phyloP scores from a whole-genome alignment of 2,329 filamentous ascomycete genomes.

The Simplicillium sp. region DNA sequence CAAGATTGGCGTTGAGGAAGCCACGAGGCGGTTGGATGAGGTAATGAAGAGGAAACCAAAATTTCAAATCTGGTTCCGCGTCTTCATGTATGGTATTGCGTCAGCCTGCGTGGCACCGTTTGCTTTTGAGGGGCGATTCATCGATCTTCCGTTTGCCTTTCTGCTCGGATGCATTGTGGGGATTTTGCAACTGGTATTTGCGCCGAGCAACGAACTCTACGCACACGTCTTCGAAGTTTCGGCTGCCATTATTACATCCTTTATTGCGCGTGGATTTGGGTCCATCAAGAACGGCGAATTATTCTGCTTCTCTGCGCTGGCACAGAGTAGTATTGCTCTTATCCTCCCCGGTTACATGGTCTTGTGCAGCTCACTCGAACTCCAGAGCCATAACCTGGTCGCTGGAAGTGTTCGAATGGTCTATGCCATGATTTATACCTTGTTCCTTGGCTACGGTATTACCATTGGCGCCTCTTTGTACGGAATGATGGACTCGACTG shows the following conservation, averaged over 20 bases:
- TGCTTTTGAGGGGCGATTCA: slow-evolving; percentile 65
- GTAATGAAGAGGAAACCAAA: slow-evolving; percentile 36
- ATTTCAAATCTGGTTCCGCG: slow-evolving; percentile 41
- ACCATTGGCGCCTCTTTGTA: slow-evolving; percentile 60
- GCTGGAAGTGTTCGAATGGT: slow-evolving; percentile 68
- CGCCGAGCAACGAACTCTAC: slow-evolving; percentile 65
- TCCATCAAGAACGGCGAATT: slow-evolving; percentile 49
- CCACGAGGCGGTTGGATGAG: slow-evolving; percentile 50
- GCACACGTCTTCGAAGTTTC: slow-evolving; percentile 41
- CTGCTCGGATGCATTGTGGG: slow-evolving; percentile 67
- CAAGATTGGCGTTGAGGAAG: slow-evolving; percentile 62
- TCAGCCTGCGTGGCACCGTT: slow-evolving; percentile 71
- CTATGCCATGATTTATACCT: slow-evolving; percentile 65
- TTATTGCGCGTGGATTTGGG: slow-evolving; percentile 58
- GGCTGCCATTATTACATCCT: slow-evolving; percentile 56
- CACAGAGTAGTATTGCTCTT: slow-evolving; percentile 66
- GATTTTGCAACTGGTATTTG: slow-evolving; percentile 62
- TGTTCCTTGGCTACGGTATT: slow-evolving; percentile 66
- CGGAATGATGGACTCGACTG: slow-evolving; percentile 49
- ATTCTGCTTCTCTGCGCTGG: slow-evolving; percentile 64
- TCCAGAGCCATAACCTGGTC: slow-evolving; percentile 61
- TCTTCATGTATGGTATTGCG: slow-evolving; percentile 66
- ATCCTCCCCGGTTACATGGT: slow-evolving; percentile 55
- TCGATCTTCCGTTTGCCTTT: slow-evolving; percentile 72
- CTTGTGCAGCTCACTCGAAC: slow-evolving; percentile 45